A percentile compares a stretch with the other conserved stretches of the same genome.
Evolutionary conservation across 129 eudicot genomes (phyloP).

Genomic region (Solidago caesia): DNA sequence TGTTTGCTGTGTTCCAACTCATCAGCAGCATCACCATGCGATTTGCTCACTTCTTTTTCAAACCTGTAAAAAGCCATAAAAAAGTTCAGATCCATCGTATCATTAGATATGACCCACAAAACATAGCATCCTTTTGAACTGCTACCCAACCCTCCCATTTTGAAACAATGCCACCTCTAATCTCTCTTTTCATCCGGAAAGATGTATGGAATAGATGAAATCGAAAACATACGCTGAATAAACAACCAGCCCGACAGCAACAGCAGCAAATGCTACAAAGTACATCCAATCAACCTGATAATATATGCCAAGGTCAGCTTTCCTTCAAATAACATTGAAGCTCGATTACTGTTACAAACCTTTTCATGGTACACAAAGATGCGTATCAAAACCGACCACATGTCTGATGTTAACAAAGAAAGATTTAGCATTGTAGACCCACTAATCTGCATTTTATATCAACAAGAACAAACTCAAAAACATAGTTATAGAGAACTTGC

Average conservation of each 20-base stretch:
- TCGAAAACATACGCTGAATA: conserved; percentile 59
- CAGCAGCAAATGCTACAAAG: conserved; percentile 75
- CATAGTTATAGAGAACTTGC: not conserved
- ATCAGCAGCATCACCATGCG: conserved; percentile 40
- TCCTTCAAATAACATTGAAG: conserved; percentile 3
- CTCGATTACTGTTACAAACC: conserved; percentile 41
- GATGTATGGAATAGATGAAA: not conserved
- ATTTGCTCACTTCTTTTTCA: conserved; percentile 42
- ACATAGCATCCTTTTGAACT: not conserved
- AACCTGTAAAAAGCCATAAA: conserved; percentile 40
- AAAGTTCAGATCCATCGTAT: not conserved
- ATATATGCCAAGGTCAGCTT: conserved; percentile 14
- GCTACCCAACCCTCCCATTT: not conserved
- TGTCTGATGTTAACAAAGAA: conserved; percentile 85
- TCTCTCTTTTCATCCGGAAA: not conserved
- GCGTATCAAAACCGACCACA: conserved; percentile 93
- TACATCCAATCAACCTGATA: conserved; percentile 92
- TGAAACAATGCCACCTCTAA: not conserved
- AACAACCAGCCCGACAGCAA: conserved; percentile 68
- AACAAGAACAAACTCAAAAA: conserved; percentile 6
- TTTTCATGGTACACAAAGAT: conserved; percentile 80
- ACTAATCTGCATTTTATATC: conserved; percentile 55
- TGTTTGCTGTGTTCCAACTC: conserved; percentile 38
- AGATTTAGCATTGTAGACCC: conserved; percentile 88
- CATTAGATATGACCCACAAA: not conserved